A percentile compares a stretch with the other conserved stretches of the same genome.
These are phyloP conservation scores for Pneumocystis sp. DNA, from an alignment of 1,139 yeast species.

Conservation along the genomic window DNA sequence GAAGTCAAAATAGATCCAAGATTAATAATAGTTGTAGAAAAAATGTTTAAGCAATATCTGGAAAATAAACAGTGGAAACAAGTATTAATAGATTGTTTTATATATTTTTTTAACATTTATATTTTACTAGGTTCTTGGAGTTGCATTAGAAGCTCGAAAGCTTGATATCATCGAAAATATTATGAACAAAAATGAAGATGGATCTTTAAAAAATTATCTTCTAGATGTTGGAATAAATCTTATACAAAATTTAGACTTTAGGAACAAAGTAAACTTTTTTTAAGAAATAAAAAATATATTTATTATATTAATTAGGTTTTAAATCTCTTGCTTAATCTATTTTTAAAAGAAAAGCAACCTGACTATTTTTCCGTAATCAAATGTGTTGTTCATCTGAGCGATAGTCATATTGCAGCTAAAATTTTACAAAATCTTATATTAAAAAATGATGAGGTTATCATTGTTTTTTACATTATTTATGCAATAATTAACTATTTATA, in stretches of 20 bases:
- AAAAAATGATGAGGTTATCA: conserved; percentile 22
- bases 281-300: background rate
- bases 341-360: conserved; percentile 44
- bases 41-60: conserved; percentile 72
- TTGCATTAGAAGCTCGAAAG: conserved; percentile 76
- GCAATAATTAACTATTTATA: conserved; percentile 10
- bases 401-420: conserved; percentile 49
- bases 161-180: conserved; percentile 58
- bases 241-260: conserved; percentile 50
- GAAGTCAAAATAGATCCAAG: conserved; percentile 39
- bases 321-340: conserved; percentile 41
- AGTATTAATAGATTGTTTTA: conserved; percentile 1
- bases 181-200: conserved; percentile 24
- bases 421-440: conserved; percentile 48
- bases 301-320: conserved; percentile 1
- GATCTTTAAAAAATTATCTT: conserved; percentile 55
- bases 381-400: conserved; percentile 78
- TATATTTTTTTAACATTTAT: background rate
- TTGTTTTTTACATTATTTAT: background rate
- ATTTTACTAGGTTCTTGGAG: conserved; percentile 43
- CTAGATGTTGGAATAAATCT: conserved; percentile 58
- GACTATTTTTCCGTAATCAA: conserved; percentile 73
- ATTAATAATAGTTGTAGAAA: conserved; percentile 58
- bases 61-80: conserved; percentile 55
- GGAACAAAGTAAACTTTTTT: conserved; percentile 30